These are phyloP conservation scores for Parietaria judaica DNA, from an alignment of 306 rosid species.

Conservation along the genomic window DNA sequence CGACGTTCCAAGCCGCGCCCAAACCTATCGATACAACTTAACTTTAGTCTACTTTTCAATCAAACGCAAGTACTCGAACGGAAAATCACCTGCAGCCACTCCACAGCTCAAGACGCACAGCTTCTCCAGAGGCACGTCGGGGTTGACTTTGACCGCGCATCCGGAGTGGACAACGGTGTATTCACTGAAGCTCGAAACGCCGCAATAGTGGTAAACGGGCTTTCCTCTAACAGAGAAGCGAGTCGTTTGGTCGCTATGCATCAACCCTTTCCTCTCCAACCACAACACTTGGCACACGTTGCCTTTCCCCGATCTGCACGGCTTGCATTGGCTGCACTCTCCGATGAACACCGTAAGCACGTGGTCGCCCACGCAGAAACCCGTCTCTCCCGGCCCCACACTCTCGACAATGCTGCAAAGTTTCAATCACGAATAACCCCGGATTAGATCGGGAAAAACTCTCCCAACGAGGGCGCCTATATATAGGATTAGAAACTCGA, in stretches of 20 bases:
- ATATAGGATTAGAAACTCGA: neutral
- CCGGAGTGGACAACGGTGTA: conserved; percentile 90
- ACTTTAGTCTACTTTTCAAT: conserved; percentile 10
- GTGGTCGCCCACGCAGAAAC: conserved; percentile 74
- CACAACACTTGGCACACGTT: conserved; percentile 77
- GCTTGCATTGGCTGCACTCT: conserved; percentile 72
- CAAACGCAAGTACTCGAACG: neutral
- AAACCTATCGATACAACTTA: conserved; percentile 41
- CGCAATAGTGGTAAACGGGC: conserved; percentile 87
- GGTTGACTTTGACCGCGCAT: conserved; percentile 81
- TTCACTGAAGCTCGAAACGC: conserved; percentile 93
- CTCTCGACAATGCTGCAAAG: conserved; percentile 88
- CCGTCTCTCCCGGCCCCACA: conserved; percentile 76
- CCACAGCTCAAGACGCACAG: conserved; percentile 93
- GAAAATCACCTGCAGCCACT: conserved; percentile 75
- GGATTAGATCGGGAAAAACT: neutral
- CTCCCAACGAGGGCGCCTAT: no score
- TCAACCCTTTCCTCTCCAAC: conserved; percentile 74
- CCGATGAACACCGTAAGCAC: conserved; percentile 90
- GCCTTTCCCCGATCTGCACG: conserved; percentile 72
- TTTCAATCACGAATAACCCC: no score
- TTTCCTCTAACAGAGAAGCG: conserved; percentile 77
- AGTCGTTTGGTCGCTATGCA: conserved; percentile 92
- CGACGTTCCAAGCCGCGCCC: conserved; percentile 96
- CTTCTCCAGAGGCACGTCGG: conserved; percentile 63